A percentile compares a stretch with the other conserved stretches of the same genome.
These are phyloP conservation scores for Zymoseptoria ardabiliae DNA, from an alignment of 2,329 filamentous ascomycete genomes.

Conservation along the genomic window DNA sequence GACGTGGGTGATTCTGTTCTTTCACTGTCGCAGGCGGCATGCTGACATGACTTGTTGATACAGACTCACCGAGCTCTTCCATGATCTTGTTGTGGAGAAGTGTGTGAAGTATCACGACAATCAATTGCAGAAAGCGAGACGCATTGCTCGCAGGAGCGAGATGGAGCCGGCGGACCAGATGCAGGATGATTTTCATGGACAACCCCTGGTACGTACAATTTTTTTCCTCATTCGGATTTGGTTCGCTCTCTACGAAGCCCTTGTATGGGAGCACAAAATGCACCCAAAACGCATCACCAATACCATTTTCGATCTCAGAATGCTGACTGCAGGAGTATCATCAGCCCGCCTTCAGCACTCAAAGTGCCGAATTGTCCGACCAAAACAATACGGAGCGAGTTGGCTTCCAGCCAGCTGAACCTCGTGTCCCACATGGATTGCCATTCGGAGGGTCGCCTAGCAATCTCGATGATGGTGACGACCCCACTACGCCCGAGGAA, in stretches of 20 bases:
- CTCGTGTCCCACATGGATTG: neutral
- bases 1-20: conserved; percentile 5
- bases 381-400: neutral
- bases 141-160: conserved; percentile 2
- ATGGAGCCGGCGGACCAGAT: neutral
- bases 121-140: conserved; percentile 11
- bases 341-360: neutral
- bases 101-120: conserved; percentile 13
- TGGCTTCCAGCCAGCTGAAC: neutral
- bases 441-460: neutral
- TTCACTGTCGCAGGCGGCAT: neutral
- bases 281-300: too few species aligned
- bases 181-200: neutral
- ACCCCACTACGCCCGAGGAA: neutral
- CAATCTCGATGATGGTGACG: neutral
- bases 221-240: neutral
- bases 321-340: neutral
- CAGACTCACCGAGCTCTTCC: conserved; percentile 9
- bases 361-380: neutral
- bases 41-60: neutral
- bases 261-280: too few species aligned
- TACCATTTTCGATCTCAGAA: neutral
- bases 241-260: too few species aligned
- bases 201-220: neutral
- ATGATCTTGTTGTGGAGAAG: conserved; percentile 14